Percentiles rank a stretch among this genome's conserved stretches.
These are phyloP conservation scores for Vicia villosa DNA, from an alignment of 306 rosid genomes.

Conservation along the genomic window DNA sequence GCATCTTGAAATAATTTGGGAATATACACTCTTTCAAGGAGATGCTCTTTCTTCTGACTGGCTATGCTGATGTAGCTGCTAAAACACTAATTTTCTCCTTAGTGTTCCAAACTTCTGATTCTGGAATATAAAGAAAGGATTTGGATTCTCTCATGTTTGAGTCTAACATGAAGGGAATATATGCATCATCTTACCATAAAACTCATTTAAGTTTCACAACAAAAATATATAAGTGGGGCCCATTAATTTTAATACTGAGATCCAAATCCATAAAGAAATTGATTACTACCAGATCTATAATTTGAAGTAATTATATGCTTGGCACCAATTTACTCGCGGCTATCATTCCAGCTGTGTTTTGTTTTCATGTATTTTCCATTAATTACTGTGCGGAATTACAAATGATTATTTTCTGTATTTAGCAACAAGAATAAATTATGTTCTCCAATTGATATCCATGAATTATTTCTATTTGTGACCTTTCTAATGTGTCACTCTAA, in stretches of 20 bases:
- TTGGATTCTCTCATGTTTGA: background rate
- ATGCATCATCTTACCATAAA: background rate
- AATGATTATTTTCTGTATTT: constrained; percentile 19
- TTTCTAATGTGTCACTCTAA: background rate
- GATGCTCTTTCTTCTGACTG: background rate
- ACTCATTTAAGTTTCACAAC: background rate
- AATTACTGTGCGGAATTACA: background rate
- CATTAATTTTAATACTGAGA: background rate
- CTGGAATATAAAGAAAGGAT: constrained; percentile 18
- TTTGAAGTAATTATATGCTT: constrained; percentile 2
- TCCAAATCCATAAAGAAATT: constrained; percentile 6
- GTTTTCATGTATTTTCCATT: constrained; percentile 19
- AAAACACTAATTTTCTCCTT: constrained; percentile 5
- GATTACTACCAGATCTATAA: constrained; percentile 8
- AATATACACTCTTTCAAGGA: constrained; percentile 5
- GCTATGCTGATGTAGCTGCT: background rate
- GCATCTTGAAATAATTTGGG: constrained; percentile 22
- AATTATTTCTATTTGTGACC: background rate
- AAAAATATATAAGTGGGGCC: background rate
- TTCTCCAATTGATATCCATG: background rate
- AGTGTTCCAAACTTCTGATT: constrained; percentile 7
- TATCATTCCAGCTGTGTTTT: background rate
- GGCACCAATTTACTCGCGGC: constrained; percentile 10
- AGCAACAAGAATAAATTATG: background rate
- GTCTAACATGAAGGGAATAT: background rate